Evolutionary conservation across 1,284 basidiomycete genomes (phyloP), one percentile per base, ranked within the genome.

Genomic region (Trametes polyzona): DNA sequence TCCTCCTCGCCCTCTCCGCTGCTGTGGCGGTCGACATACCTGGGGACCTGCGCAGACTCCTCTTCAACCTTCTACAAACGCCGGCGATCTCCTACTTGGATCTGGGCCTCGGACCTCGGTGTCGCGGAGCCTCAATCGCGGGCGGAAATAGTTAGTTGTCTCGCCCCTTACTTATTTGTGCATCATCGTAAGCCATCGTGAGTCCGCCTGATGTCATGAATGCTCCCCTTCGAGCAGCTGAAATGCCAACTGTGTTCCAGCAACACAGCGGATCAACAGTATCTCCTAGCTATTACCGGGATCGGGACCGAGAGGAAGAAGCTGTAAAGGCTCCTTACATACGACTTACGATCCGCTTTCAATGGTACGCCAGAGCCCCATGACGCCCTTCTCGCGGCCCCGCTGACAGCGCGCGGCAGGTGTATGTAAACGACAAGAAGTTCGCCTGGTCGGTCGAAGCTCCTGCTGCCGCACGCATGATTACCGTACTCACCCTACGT

Each of bases 341-440:
- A n/a, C 26, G 26, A 19, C 30, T 36, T 29, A 35, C 9, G 37
- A 48, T 41, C 19, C 16, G 12, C 32, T 17, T 47, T 55, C 55
- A 37, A 61, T 61, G 59, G 59, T 61, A 40, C 29, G 56, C 26
- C 21, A 16, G 16, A 9, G 9, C 33, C n/a, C 17, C 47, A 29
- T 47, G 36, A 23, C 37, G 36, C n/a, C n/a, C n/a, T 51, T 10
- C 40, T 17, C 14, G 4, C 4, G 11, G 17, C 17, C 32, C 39
- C 37, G 39, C 57, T 62, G 37, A 58, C 35, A 12, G 29, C 21
- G 23, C n/a, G 43, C 26, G 11, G 33, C 29, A 65, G 63, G 63
- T 65, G 3, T 54, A 40, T 14, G 57, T 65, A 12, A 58, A 63
- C 30, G 63, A 65, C 27, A 65, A 65, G 61, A 65, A 65, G 57